These are phyloP conservation scores for Suillus subluteus DNA, from an alignment of 768 basidiomycete genomes.

Conservation along the genomic window DNA sequence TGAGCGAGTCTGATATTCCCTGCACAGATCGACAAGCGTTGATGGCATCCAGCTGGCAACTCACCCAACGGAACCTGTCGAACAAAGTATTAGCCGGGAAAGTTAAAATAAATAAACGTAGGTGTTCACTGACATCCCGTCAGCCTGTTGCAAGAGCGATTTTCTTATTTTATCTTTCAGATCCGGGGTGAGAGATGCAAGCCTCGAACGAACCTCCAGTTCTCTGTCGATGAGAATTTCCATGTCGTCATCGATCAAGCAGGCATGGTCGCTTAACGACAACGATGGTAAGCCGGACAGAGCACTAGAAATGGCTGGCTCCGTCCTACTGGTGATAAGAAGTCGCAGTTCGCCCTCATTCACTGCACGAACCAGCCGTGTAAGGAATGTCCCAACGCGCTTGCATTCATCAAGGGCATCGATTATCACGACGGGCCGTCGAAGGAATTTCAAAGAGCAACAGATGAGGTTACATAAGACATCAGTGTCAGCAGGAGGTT, in stretches of 20 bases:
- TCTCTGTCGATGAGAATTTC: conserved; percentile 18
- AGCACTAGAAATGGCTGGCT: conserved; percentile 15
- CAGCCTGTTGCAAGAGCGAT: conserved; percentile 15
- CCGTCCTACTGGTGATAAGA: conserved; percentile 22
- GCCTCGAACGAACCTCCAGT: conserved; percentile 12
- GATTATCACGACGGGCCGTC: conserved; percentile 16
- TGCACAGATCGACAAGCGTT: conserved; percentile 14
- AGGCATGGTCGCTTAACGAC: conserved; percentile 16
- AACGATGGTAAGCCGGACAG: conserved; percentile 13
- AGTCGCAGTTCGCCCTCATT: conserved; percentile 12
- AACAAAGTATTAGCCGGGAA: neutral
- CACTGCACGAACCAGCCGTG: conserved; percentile 9
- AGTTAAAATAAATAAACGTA: neutral
- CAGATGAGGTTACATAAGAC: conserved; percentile 13
- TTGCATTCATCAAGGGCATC: conserved; percentile 30
- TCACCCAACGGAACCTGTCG: conserved; percentile 27
- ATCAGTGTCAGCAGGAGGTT: conserved; percentile 6
- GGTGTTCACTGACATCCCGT: conserved; percentile 21
- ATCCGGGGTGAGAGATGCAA: conserved; percentile 13
- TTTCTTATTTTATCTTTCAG: conserved; percentile 18
- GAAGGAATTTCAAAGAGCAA: neutral
- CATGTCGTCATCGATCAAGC: conserved; percentile 16
- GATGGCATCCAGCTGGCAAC: conserved; percentile 24
- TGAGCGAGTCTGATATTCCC: conserved; percentile 20
- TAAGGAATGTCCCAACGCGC: conserved; percentile 15